Evolutionary conservation across 2,329 filamentous ascomycete species (phyloP).

Genomic region (Trichoderma gracile): DNA sequence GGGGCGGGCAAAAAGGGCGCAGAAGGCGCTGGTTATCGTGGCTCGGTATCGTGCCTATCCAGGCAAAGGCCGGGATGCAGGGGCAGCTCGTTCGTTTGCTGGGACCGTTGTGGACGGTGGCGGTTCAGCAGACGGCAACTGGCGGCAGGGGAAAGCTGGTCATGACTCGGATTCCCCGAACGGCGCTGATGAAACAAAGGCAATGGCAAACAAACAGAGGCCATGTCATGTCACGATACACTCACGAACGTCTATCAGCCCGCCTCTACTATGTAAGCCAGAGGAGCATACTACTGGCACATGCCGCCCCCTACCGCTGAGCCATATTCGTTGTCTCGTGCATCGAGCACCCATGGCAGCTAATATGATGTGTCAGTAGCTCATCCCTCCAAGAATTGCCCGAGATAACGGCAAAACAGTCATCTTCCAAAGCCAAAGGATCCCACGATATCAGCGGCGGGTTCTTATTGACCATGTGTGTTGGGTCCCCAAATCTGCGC

Average conservation of each 20-base stretch:
- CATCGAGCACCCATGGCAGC: neutral
- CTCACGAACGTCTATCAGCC: neutral
- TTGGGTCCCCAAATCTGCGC: neutral
- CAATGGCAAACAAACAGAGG: neutral
- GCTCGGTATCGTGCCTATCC: too few species aligned
- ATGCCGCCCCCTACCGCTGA: conserved; percentile 3
- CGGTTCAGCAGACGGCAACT: neutral
- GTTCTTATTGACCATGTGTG: neutral
- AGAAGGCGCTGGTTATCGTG: neutral
- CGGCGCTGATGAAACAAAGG: neutral
- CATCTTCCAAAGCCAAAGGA: conserved; percentile 7
- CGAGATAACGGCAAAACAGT: conserved; percentile 23
- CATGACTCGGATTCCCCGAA: conserved; percentile 20
- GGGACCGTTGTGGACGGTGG: conserved; percentile 19
- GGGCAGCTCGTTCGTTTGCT: neutral
- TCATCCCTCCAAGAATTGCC: neutral
- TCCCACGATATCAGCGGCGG: conserved; percentile 8
- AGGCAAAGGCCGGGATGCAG: neutral
- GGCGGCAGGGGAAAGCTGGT: neutral
- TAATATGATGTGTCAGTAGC: conserved; percentile 23
- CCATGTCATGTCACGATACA: neutral
- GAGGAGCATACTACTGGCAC: neutral
- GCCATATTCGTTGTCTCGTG: neutral
- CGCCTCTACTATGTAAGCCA: neutral
- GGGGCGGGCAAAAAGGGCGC: conserved; percentile 13